Percentiles rank a stretch among this genome's conserved stretches.
phyloP scores from a whole-genome alignment of 1,284 basidiomycete species.

The Sporisorium reilianum region DNA sequence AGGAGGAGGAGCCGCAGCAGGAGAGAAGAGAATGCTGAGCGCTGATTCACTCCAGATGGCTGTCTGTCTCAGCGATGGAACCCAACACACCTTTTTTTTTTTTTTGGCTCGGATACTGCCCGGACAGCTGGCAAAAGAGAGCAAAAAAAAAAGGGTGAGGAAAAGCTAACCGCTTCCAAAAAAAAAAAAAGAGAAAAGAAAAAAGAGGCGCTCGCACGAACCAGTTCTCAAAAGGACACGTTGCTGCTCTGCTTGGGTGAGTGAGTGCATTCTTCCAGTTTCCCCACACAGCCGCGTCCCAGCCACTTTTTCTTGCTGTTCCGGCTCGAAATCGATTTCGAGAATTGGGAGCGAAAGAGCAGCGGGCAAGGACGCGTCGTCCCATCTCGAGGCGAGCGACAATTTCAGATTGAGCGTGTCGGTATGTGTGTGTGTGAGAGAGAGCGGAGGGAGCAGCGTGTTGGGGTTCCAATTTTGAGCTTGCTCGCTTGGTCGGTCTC shows the following conservation, averaged over 20 bases:
- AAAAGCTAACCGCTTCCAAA: background rate
- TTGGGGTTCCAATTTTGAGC: background rate
- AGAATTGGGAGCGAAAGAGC: background rate
- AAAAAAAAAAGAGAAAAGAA: background rate
- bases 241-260: too few species aligned
- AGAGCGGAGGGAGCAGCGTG: background rate
- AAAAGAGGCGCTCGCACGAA: background rate
- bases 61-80: background rate
- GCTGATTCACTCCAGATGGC: constrained; percentile 3
- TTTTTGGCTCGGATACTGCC: background rate
- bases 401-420: too few species aligned
- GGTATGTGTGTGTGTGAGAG: too few species aligned
- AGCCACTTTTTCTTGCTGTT: too few species aligned
- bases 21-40: background rate
- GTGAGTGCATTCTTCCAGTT: background rate
- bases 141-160: background rate
- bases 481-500: background rate
- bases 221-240: background rate
- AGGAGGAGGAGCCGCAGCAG: background rate
- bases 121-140: background rate
- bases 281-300: too few species aligned
- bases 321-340: background rate
- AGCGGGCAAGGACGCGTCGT: background rate
- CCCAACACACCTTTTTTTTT: too few species aligned
- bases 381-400: background rate